A percentile compares a stretch with the other conserved stretches of the same genome.
These are phyloP conservation scores for Dothistroma septosporum DNA, from an alignment of 2,329 filamentous ascomycete genomes.

Conservation along the genomic window DNA sequence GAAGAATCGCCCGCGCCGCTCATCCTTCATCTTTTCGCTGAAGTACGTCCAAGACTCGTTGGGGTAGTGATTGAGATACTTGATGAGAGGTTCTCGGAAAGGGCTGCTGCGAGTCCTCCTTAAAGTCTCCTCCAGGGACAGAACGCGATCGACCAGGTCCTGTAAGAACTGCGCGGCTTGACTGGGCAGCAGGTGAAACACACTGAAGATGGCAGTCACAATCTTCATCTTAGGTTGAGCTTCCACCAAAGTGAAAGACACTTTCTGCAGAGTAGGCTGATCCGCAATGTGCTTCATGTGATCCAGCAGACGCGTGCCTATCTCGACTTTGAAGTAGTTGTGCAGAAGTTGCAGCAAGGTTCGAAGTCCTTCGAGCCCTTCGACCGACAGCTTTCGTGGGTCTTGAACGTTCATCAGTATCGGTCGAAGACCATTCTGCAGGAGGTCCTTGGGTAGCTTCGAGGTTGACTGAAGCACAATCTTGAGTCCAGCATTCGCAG, in stretches of 20 bases:
- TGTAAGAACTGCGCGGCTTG: conserved; percentile 90
- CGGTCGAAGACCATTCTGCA: conserved; percentile 88
- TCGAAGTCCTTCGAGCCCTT: conserved; percentile 85
- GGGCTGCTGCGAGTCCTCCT: conserved; percentile 85
- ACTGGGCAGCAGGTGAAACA: conserved; percentile 91
- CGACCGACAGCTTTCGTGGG: conserved; percentile 80
- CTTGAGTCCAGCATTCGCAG: conserved; percentile 84
- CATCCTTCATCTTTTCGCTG: conserved; percentile 72
- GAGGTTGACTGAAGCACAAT: conserved; percentile 82
- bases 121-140: conserved; percentile 80
- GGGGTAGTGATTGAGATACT: conserved; percentile 89
- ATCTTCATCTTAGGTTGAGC: conserved; percentile 91
- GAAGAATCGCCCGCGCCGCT: conserved; percentile 85
- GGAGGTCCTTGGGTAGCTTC: conserved; percentile 88
- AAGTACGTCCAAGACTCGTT: conserved; percentile 82
- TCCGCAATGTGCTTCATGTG: conserved; percentile 91
- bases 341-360: conserved; percentile 85
- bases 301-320: conserved; percentile 85
- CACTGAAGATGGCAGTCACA: conserved; percentile 89
- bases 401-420: conserved; percentile 97
- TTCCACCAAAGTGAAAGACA: conserved; percentile 92
- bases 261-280: conserved; percentile 71
- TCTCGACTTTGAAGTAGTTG: conserved; percentile 99
- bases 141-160: conserved; percentile 80
- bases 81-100: conserved; percentile 83